These are phyloP conservation scores for Maudiozyma bulderi DNA, from an alignment of 805 yeast genomes.

Conservation along the genomic window DNA sequence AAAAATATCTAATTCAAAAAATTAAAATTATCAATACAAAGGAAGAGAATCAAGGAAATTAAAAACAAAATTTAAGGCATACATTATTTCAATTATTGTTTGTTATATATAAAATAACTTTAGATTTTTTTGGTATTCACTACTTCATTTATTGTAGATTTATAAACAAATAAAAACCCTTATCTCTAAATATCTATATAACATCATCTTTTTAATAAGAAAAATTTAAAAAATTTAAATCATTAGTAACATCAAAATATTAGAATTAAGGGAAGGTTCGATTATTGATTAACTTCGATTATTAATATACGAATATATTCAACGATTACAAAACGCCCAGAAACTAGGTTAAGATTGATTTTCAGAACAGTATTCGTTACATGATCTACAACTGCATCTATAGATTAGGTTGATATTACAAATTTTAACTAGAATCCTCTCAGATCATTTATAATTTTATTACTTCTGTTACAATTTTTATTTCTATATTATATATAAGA, in stretches of 20 bases:
- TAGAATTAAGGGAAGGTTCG: too few relatives aligned
- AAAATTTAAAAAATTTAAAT: background rate
- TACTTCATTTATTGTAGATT: background rate
- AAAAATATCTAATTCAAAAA: background rate
- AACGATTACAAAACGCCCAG: too few relatives aligned
- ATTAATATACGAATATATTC: too few relatives aligned
- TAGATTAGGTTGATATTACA: background rate
- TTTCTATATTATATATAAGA: background rate
- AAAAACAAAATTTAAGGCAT: background rate
- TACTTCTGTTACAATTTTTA: background rate
- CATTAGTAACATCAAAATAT: background rate
- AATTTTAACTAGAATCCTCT: background rate
- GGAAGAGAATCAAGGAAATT: background rate
- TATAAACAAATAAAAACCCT: background rate
- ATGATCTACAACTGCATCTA: too few relatives aligned
- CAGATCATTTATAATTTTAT: background rate
- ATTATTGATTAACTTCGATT: too few relatives aligned
- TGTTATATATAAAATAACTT: background rate
- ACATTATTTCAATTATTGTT: background rate
- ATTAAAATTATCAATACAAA: background rate
- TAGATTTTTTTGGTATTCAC: background rate
- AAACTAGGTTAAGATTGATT: too few relatives aligned
- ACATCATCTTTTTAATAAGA: constrained; percentile 2
- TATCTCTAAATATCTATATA: constrained; percentile 3
- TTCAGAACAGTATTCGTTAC: too few relatives aligned